A percentile compares a stretch with the other conserved stretches of the same genome.
Evolutionary conservation across 2,329 filamentous ascomycete genomes (phyloP).

Genomic region (Lecanosticta acicola): DNA sequence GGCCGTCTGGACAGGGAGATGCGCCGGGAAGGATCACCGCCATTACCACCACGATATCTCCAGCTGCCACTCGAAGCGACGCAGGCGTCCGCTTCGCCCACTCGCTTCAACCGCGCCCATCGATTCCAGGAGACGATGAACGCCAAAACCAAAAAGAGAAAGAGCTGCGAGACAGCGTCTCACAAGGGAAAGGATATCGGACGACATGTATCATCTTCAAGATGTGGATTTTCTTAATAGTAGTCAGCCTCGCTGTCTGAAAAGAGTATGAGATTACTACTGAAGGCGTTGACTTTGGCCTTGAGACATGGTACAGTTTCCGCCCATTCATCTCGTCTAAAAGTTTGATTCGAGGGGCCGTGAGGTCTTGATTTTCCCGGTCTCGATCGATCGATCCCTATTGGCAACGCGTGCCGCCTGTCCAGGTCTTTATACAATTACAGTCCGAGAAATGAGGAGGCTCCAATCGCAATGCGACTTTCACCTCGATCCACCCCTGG

Average conservation of each 20-base stretch:
- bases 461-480: no score
- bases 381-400: no score
- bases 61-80: constrained; percentile 3
- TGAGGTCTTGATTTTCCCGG: background rate
- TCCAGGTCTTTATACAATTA: no score
- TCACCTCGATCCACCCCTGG: background rate
- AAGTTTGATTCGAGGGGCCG: background rate
- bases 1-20: no score
- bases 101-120: background rate
- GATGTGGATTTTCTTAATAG: no score
- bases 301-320: background rate
- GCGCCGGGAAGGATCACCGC: no score
- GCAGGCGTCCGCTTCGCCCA: constrained; percentile 6
- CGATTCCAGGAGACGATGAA: constrained; percentile 1
- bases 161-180: constrained; percentile 6
- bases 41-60: background rate
- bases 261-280: no score
- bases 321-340: background rate
- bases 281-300: no score
- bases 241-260: no score
- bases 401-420: no score
- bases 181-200: constrained; percentile 1
- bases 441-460: no score
- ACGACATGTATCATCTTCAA: background rate
- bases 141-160: background rate